Evolutionary conservation across 148 eudicot species (phyloP).

Genomic region (Rhododendron mucronatum): DNA sequence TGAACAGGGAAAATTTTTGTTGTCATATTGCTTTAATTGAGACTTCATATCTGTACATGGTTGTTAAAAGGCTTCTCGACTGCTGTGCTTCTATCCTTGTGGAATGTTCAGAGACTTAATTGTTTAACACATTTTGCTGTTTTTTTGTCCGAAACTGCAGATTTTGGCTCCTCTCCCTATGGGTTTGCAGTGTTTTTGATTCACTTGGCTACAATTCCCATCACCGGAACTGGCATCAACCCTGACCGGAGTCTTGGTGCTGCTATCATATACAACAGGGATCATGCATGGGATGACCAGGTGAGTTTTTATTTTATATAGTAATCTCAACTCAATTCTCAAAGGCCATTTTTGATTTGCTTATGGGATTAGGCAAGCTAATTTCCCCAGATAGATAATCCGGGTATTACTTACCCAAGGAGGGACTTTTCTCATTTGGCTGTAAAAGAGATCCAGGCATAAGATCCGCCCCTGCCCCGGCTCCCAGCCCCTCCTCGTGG

Average conservation of each 20-base stretch:
- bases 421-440: not conserved
- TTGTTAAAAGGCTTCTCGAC: not conserved
- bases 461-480: no score
- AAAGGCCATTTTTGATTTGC: not conserved
- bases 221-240: conserved; percentile 49
- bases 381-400: not conserved
- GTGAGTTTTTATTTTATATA: conserved; percentile 13
- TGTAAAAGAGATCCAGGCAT: not conserved
- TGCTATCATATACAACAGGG: conserved; percentile 39
- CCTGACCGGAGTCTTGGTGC: conserved; percentile 51
- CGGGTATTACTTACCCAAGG: not conserved
- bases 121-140: not conserved
- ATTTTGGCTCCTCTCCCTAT: no score
- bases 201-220: conserved; percentile 47
- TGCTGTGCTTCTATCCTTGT: not conserved
- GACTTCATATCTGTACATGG: not conserved
- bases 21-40: not conserved
- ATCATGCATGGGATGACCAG: conserved; percentile 43
- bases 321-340: no score
- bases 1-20: not conserved
- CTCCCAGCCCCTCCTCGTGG: not conserved
- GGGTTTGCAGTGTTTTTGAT: conserved; percentile 48
- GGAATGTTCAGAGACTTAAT: not conserved
- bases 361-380: not conserved
- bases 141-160: conserved; percentile 20